Evolutionary conservation across 805 yeast genomes (phyloP).

Genomic region (Sugiyamaella floridensis): DNA sequence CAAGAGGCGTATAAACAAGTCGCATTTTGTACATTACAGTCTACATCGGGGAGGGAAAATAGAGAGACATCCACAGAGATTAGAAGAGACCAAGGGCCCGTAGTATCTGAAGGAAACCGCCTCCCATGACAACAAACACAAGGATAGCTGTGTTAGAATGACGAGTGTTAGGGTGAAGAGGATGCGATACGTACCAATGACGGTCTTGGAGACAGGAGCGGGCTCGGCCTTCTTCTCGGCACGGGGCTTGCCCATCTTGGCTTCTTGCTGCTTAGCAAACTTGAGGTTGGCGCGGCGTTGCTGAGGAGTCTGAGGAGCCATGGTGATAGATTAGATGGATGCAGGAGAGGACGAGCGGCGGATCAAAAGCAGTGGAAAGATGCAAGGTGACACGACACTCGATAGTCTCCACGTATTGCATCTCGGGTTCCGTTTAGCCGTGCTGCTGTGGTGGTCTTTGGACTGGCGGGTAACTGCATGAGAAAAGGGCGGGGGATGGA

Average conservation of each 20-base stretch:
- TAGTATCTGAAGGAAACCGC: constrained; percentile 67
- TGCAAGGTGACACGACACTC: neutral
- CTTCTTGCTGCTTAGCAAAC: constrained; percentile 66
- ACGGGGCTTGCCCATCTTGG: constrained; percentile 69
- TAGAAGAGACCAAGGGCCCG: constrained; percentile 37
- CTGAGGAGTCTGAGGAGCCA: constrained; percentile 61
- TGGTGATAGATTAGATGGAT: neutral
- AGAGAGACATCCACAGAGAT: too few relatives aligned
- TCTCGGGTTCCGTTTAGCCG: neutral
- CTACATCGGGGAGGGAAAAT: neutral
- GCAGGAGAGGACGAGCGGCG: neutral
- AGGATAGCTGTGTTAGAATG: constrained; percentile 35
- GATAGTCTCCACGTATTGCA: neutral
- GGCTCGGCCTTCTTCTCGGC: constrained; percentile 31
- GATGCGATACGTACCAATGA: constrained; percentile 47
- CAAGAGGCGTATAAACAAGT: neutral
- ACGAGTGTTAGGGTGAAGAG: neutral
- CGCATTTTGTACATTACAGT: neutral
- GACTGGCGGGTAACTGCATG: neutral
- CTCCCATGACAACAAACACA: constrained; percentile 69
- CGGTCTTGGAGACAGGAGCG: constrained; percentile 52
- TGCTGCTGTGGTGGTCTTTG: neutral
- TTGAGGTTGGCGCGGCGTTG: constrained; percentile 84
- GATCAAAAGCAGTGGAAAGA: neutral
- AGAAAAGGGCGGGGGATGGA: too few relatives aligned